Percentiles rank a stretch among this genome's conserved stretches.
These are phyloP conservation scores for Kokia cookei DNA, from an alignment of 441 rosid species.

Conservation along the genomic window DNA sequence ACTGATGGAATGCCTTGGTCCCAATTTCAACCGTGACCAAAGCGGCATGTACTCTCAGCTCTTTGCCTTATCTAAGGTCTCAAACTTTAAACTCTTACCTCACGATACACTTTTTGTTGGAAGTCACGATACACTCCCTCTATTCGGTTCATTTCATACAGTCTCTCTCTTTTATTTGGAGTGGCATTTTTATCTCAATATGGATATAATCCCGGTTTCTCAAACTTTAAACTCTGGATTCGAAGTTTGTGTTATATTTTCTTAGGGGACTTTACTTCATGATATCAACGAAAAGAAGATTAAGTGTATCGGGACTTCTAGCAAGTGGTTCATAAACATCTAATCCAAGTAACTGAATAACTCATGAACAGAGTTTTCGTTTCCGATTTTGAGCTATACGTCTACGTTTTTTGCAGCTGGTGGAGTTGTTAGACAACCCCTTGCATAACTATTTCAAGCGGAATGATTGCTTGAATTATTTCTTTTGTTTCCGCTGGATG, in stretches of 20 bases:
- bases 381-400: conserved; percentile 10
- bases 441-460: conserved; percentile 86
- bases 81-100: background rate
- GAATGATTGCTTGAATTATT: conserved; percentile 96
- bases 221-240: background rate
- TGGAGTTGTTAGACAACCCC: conserved; percentile 87
- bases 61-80: conserved; percentile 92
- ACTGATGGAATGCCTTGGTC: conserved; percentile 91
- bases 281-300: background rate
- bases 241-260: background rate
- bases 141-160: too few relatives aligned
- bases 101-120: too few relatives aligned
- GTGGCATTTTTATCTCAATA: background rate
- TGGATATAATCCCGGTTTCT: background rate
- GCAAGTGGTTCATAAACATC: background rate
- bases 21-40: conserved; percentile 97
- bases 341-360: background rate
- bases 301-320: background rate
- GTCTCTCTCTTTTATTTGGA: background rate
- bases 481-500: conserved; percentile 99
- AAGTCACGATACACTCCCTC: too few relatives aligned
- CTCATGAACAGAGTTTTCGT: background rate
- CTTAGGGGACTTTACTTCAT: background rate
- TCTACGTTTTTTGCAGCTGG: conserved; percentile 55
- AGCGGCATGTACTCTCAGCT: conserved; percentile 98